These are phyloP conservation scores for Epichloe glyceriae DNA, from an alignment of 2,329 filamentous ascomycete genomes.

Conservation along the genomic window DNA sequence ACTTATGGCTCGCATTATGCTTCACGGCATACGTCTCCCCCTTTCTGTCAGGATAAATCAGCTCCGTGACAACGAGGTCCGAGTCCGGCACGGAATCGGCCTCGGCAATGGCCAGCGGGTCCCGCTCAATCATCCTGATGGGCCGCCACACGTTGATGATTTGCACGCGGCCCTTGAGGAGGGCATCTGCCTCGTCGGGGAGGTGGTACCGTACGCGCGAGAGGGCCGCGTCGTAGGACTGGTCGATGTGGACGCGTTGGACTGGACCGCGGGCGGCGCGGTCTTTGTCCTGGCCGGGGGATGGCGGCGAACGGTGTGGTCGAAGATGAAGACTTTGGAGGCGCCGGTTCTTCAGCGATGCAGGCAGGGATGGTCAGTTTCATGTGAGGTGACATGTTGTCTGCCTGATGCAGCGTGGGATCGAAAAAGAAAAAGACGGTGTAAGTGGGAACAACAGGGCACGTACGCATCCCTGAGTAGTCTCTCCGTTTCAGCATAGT, in stretches of 20 bases:
- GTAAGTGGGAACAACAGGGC: not conserved
- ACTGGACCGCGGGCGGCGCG: slow-evolving; percentile 24
- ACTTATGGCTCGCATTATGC: slow-evolving; percentile 29
- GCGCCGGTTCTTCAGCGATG: slow-evolving; percentile 36
- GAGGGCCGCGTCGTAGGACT: slow-evolving; percentile 34
- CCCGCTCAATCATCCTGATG: slow-evolving; percentile 32
- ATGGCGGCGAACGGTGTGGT: slow-evolving; percentile 41
- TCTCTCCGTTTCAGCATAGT: slow-evolving; percentile 61
- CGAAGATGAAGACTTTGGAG: slow-evolving; percentile 44
- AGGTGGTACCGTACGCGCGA: slow-evolving; percentile 27
- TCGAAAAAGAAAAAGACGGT: too few species aligned
- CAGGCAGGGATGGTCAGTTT: too few species aligned
- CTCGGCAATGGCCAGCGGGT: slow-evolving; percentile 41
- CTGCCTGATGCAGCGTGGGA: too few species aligned
- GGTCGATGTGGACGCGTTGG: slow-evolving; percentile 43
- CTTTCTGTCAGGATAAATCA: slow-evolving; percentile 36
- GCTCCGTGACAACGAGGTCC: slow-evolving; percentile 33
- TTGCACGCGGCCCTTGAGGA: slow-evolving; percentile 32
- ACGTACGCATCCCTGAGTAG: slow-evolving; percentile 46
- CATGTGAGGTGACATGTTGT: too few species aligned
- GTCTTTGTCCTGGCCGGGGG: slow-evolving; percentile 31
- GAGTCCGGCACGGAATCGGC: slow-evolving; percentile 34
- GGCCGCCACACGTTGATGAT: slow-evolving; percentile 43
- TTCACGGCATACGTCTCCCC: slow-evolving; percentile 36
- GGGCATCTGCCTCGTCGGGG: slow-evolving; percentile 29